Conservation (phyloP, 306 rosid species). For the Erythrophleum fordii region DNA sequence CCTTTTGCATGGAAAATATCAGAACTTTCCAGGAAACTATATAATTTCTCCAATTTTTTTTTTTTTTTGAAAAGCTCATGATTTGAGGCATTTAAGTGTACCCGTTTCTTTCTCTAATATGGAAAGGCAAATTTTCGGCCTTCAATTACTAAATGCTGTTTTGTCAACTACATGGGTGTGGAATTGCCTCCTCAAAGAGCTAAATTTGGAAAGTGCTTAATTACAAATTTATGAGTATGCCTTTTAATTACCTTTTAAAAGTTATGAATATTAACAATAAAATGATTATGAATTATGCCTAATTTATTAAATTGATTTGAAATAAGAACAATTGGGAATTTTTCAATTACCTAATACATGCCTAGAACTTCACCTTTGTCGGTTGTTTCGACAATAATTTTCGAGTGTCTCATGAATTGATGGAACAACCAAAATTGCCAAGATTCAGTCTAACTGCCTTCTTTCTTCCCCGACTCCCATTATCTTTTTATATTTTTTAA, state of each 20-base stretch:
- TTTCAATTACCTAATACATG: conserved; percentile 23
- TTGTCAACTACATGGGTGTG: no score
- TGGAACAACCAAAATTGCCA: background rate
- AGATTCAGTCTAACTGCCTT: background rate
- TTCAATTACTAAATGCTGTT: background rate
- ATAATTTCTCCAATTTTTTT: background rate
- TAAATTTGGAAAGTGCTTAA: conserved; percentile 29
- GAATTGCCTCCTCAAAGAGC: background rate
- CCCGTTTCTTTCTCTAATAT: background rate
- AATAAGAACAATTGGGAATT: background rate
- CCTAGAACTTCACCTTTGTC: background rate
- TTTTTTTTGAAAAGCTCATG: background rate
- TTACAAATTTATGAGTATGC: conserved; percentile 1
- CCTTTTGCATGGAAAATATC: conserved; percentile 2
- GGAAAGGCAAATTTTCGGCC: background rate
- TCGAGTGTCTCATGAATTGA: background rate
- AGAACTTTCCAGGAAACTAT: background rate
- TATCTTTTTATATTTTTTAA: no score
- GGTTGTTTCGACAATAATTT: background rate
- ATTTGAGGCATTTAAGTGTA: conserved; percentile 24
- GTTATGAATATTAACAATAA: background rate
- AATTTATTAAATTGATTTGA: background rate
- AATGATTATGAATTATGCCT: background rate
- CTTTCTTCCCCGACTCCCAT: no score
- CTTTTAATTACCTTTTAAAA: background rate